Conservation (phyloP, 352 stramenopile genomes). For the Pythium graminicola region DNA sequence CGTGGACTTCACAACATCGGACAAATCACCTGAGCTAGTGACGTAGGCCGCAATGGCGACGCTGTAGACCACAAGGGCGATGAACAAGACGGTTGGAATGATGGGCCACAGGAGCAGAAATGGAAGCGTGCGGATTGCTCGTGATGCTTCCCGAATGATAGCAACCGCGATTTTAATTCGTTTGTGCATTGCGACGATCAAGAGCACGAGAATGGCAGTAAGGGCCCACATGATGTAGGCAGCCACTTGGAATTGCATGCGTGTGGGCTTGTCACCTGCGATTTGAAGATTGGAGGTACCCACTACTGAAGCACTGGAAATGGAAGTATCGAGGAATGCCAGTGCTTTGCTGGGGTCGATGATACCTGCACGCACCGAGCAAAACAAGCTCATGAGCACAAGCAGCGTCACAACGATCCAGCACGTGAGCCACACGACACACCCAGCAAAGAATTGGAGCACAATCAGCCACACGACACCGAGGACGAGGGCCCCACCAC, state of each 20-base stretch:
- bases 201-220: constrained; percentile 41
- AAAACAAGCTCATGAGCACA: constrained; percentile 67
- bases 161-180: constrained; percentile 60
- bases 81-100: constrained; percentile 44
- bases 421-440: constrained; percentile 78
- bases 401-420: constrained; percentile 53
- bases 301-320: constrained; percentile 19
- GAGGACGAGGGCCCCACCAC: constrained; percentile 41
- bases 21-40: constrained; percentile 50
- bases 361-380: constrained; percentile 59
- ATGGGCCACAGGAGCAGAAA: constrained; percentile 59
- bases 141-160: constrained; percentile 66
- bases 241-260: constrained; percentile 56
- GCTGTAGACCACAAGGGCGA: constrained; percentile 51
- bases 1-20: constrained; percentile 18
- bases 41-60: constrained; percentile 51
- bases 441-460: constrained; percentile 69
- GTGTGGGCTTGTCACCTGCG: constrained; percentile 29
- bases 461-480: constrained; percentile 67
- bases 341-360: constrained; percentile 39
- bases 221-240: constrained; percentile 52
- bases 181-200: constrained; percentile 64
- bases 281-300: constrained; percentile 23
- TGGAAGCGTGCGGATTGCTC: constrained; percentile 49
- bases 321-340: constrained; percentile 38